A percentile compares a stretch with the other conserved stretches of the same genome.
These are phyloP conservation scores for Pascua guehoae DNA, from an alignment of 1,284 basidiomycete genomes.

Conservation along the genomic window DNA sequence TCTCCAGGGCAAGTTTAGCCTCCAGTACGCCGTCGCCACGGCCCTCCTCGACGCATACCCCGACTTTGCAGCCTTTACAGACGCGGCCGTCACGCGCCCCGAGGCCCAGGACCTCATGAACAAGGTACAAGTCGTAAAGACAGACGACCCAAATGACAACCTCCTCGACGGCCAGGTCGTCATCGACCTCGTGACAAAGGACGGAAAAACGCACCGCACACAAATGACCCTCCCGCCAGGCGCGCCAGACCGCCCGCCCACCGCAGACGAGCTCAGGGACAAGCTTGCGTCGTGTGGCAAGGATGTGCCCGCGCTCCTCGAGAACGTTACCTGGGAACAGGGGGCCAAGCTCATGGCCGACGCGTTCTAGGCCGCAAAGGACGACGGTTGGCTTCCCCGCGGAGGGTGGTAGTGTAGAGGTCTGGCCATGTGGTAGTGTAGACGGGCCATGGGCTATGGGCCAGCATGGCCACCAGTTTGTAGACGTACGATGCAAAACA, in stretches of 20 bases:
- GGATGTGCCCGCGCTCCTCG: conserved; percentile 3
- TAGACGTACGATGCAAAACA: too few species aligned
- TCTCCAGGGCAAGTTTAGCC: conserved; percentile 10
- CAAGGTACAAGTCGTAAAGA: conserved; percentile 7
- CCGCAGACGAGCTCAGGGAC: conserved; percentile 3
- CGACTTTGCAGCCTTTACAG: conserved; percentile 8
- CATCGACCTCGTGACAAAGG: conserved; percentile 3
- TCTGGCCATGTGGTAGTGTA: too few species aligned
- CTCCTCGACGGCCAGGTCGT: conserved; percentile 9
- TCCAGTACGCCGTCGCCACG: conserved; percentile 10
- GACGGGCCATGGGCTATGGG: too few species aligned
- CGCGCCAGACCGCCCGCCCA: conserved; percentile 6
- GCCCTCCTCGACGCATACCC: conserved; percentile 9
- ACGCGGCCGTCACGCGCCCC: conserved; percentile 7
- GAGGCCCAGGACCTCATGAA: conserved; percentile 6
- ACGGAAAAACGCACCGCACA: conserved; percentile 1
- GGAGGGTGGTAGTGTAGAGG: too few species aligned
- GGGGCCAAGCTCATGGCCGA: conserved; percentile 6
- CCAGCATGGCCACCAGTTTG: too few species aligned
- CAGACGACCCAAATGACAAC: conserved; percentile 7
- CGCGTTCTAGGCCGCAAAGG: conserved; percentile 1
- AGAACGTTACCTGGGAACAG: conserved; percentile 2
- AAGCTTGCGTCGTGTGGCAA: conserved; percentile 6
- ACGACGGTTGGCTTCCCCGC: too few species aligned
- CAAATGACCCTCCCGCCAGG: conserved; percentile 4